Evolutionary conservation across 805 yeast species (phyloP), one percentile per base, ranked within the genome.

Genomic region (Wickerhamomyces chambardii): DNA sequence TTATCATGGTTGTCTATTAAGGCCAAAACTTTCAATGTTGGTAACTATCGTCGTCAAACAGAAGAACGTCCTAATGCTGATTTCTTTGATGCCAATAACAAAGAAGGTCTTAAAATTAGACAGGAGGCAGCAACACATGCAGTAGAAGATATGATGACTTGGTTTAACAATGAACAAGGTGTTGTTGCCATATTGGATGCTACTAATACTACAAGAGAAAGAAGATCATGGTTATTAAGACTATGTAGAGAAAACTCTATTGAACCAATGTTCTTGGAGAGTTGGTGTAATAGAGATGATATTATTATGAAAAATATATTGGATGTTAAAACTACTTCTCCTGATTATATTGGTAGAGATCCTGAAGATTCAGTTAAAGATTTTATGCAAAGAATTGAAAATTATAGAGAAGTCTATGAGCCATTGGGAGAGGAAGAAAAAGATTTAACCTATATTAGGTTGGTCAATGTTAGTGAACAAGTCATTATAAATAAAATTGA

Each of bases 131-230:
- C 85, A 27, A 68, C 73, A 28, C 59, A 60, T 29, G 95, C 97
- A 3, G 68, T 85, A 31, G 48, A 62, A 5, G 95, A 86, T 48
- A 82, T 90, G 81, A 69, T 87, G 70, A 60, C 70, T 31, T 92
- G 97, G 97, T 85, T 84, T 53, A 64, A 69, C 26, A 75, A 78
- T 15, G 85, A 82, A 36, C 68, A 75, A 39, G 95, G 95, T 14
- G 82, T 80, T 18, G 97, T 92, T 30, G 97, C 95, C 0, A 84
- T 92, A 6, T 66, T 90, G 38, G 98, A 92, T 59, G 97, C 96
- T 18, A 86, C 96, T 2, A 89, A 90, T 57, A 79, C 87, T 27
- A 87, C 96, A 4, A 63, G 69, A 39, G 74, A 68, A 31, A 72
- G 95, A 48, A 70, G 98, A 46, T 65, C 66, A 18, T 63, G 71